Conservation (phyloP, 2,329 filamentous ascomycete genomes). For the Verticillium isaacii region DNA sequence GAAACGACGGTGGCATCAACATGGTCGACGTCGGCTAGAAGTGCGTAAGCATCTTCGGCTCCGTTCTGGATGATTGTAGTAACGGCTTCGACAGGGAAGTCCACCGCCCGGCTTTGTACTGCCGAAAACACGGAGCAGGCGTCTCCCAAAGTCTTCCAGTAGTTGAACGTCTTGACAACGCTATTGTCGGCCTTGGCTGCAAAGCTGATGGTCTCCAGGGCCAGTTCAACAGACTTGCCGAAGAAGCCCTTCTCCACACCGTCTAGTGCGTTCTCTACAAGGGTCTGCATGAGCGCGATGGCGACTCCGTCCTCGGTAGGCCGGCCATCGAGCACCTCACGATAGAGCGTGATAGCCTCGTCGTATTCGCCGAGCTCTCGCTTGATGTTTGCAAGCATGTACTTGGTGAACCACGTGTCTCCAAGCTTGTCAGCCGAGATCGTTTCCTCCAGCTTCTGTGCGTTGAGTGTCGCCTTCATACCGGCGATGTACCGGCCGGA, state of each 20-base stretch:
- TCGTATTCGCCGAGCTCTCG: conserved; percentile 89
- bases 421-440: conserved; percentile 34
- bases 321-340: conserved; percentile 62
- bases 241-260: conserved; percentile 80
- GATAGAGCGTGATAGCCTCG: conserved; percentile 73
- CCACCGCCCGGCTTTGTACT: conserved; percentile 61
- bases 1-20: conserved; percentile 40
- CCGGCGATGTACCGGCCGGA: conserved; percentile 93
- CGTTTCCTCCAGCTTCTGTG: conserved; percentile 66
- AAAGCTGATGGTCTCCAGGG: conserved; percentile 62
- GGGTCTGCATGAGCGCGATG: conserved; percentile 81
- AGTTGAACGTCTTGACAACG: conserved; percentile 74
- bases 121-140: conserved; percentile 80
- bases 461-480: conserved; percentile 83
- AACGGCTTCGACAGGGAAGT: conserved; percentile 58
- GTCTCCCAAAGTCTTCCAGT: conserved; percentile 92
- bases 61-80: conserved; percentile 52
- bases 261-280: conserved; percentile 75
- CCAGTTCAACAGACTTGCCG: conserved; percentile 72
- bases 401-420: conserved; percentile 91
- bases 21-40: conserved; percentile 66
- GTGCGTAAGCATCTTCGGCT: conserved; percentile 51
- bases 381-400: conserved; percentile 94
- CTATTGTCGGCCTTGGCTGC: conserved; percentile 57
- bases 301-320: conserved; percentile 79